A percentile compares a stretch with the other conserved stretches of the same genome.
Conservation (phyloP, 805 yeast genomes). For the Ogataea nonfermentans region DNA sequence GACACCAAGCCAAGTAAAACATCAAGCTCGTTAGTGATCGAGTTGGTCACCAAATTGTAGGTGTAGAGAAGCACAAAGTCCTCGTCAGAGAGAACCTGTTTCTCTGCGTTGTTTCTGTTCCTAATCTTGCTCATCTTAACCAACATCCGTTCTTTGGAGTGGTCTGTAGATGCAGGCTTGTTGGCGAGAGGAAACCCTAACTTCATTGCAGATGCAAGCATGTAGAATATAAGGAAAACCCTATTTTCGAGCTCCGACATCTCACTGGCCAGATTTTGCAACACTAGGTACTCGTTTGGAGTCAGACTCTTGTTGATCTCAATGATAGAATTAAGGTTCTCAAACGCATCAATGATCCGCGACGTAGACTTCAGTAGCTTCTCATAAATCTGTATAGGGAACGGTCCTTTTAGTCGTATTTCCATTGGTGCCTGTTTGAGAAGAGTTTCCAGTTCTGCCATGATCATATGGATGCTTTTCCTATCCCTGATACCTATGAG, state of each 20-base stretch:
- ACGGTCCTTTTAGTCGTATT: conserved; percentile 69
- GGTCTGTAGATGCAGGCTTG: conserved; percentile 73
- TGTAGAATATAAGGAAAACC: conserved; percentile 72
- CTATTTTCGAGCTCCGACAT: conserved; percentile 69
- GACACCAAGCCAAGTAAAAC: conserved; percentile 53
- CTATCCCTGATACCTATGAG: conserved; percentile 45
- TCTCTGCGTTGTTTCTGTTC: conserved; percentile 30
- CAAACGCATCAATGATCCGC: conserved; percentile 68
- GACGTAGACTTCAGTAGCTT: conserved; percentile 55
- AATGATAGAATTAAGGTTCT: conserved; percentile 68
- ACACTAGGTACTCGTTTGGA: conserved; percentile 52
- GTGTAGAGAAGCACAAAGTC: conserved; percentile 78
- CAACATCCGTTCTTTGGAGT: conserved; percentile 67
- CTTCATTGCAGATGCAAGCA: conserved; percentile 72
- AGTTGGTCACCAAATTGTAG: conserved; percentile 67
- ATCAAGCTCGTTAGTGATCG: conserved; percentile 64
- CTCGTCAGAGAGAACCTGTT: conserved; percentile 49
- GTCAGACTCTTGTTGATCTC: conserved; percentile 56
- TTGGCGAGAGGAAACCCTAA: conserved; percentile 76
- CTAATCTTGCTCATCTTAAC: conserved; percentile 63
- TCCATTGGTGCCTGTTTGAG: conserved; percentile 75
- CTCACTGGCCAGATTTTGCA: conserved; percentile 53
- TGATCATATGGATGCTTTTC: conserved; percentile 46
- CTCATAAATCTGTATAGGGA: conserved; percentile 53
- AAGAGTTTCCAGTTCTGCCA: conserved; percentile 58